Evolutionary conservation across 805 yeast species (phyloP), one percentile per base, ranked within the genome.

Genomic region (Metschnikowia cubensis): DNA sequence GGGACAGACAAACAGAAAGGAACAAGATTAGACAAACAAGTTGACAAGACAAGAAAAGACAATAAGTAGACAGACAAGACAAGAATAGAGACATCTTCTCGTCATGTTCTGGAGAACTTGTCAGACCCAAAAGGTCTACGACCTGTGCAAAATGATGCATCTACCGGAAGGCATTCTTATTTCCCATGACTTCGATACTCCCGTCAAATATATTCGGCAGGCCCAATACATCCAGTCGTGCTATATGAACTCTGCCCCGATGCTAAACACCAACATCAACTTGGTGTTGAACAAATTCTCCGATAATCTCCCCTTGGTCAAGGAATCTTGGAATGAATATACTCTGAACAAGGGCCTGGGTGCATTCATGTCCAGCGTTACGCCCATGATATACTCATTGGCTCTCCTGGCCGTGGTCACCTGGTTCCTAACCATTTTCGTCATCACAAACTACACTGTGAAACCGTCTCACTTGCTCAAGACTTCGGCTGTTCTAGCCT

Each of bases 321-420:
- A 53, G 3, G 49, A 58, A 2, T 76, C 81, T 22, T 86, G 91
- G 91, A 18, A 58, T 0, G 51, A 52, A 13, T 83, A 66, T 55
- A 64, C 77, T 1, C 49, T 47, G 5, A 50, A 59, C 15, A 17
- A 37, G 2, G 65, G 64, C 21, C 57, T 62, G 3, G 82, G 83
- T 1, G 56, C 74, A 2, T 84, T 79, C 64, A 65, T 75, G 17
- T 79, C 78, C 60, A 76, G 85, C 43, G 72, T 84, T 15, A 85
- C 79, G 51, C 83, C 90, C 0, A 73, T 84, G 35, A 68, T 85
- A 1, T 82, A 83, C 60, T 77, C 87, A 0, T 62, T 85, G 18
- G 76, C 88, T 8, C 76, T 83, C 0, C 83, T 85, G 62, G 80
- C 85, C 6, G 85, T 85, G 17, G 77, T 85, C 4, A 78, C 86